Percentiles rank a stretch among this genome's conserved stretches.
phyloP scores from a whole-genome alignment of 116 monocot species.

The Papilionanthe hybrid region DNA sequence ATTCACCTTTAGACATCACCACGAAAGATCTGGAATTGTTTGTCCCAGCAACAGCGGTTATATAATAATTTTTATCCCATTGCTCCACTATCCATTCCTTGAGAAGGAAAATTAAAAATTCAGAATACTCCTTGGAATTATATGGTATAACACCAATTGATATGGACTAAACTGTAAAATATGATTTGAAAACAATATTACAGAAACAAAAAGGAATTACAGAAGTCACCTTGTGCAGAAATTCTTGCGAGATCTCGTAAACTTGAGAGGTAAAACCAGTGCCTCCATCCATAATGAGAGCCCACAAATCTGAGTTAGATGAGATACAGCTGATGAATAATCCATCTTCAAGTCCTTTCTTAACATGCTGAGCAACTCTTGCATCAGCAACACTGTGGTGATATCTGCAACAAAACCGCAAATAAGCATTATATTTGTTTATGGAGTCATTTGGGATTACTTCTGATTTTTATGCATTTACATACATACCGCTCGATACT shows the following conservation, averaged over 20 bases:
- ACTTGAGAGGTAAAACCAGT: conserved; percentile 87
- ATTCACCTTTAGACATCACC: conserved; percentile 55
- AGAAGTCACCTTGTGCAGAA: conserved; percentile 73
- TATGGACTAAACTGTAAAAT: neutral
- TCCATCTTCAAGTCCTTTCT: conserved; percentile 96
- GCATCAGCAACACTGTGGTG: conserved; percentile 92
- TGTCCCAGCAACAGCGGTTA: conserved; percentile 43
- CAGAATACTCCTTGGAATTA: neutral
- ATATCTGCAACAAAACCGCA: conserved; percentile 54
- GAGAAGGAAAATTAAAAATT: neutral
- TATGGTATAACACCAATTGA: neutral
- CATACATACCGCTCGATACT: too few relatives aligned
- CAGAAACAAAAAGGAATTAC: neutral
- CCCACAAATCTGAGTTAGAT: conserved; percentile 84
- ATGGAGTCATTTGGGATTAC: too few relatives aligned
- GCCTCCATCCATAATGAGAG: conserved; percentile 97
- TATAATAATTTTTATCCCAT: conserved; percentile 65
- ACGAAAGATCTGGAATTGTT: conserved; percentile 49
- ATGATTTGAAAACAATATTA: neutral
- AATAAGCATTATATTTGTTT: neutral
- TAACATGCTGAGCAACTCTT: conserved; percentile 87
- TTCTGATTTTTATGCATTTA: too few relatives aligned
- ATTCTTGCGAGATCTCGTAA: conserved; percentile 72
- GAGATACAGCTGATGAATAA: conserved; percentile 86
- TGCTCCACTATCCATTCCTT: conserved; percentile 76